A percentile compares a stretch with the other conserved stretches of the same genome.
These are phyloP conservation scores for Hypocreales sp. DNA, from an alignment of 2,329 filamentous ascomycete genomes.

Conservation along the genomic window DNA sequence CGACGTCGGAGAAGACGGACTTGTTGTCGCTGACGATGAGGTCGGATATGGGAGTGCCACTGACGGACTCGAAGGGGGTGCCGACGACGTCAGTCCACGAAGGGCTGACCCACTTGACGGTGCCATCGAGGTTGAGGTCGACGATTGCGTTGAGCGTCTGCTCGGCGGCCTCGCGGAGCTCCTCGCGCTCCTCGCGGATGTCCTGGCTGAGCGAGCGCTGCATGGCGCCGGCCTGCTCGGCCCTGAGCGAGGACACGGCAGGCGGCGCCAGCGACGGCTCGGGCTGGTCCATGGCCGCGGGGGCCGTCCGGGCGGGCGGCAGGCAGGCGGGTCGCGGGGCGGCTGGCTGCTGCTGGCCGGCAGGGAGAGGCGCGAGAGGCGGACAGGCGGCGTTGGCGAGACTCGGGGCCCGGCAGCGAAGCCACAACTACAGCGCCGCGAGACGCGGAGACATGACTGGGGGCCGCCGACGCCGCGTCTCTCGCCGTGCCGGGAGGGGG, in stretches of 20 bases:
- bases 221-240: conserved; percentile 34
- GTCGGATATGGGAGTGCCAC: conserved; percentile 65
- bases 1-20: conserved; percentile 63
- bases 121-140: conserved; percentile 80
- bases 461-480: conserved; percentile 12
- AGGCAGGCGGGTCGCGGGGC: background rate
- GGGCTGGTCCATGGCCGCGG: conserved; percentile 26
- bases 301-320: background rate
- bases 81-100: conserved; percentile 93
- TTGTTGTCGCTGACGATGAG: conserved; percentile 67
- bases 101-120: conserved; percentile 88
- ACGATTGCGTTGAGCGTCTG: conserved; percentile 94
- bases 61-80: conserved; percentile 54
- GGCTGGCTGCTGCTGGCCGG: background rate
- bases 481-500: conserved; percentile 6
- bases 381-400: conserved; percentile 5
- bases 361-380: background rate
- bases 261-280: conserved; percentile 30
- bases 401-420: conserved; percentile 25
- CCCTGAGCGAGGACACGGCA: conserved; percentile 35
- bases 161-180: conserved; percentile 88
- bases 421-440: conserved; percentile 31
- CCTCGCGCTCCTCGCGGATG: conserved; percentile 84
- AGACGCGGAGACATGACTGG: conserved; percentile 30
- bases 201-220: conserved; percentile 65